A percentile compares a stretch with the other conserved stretches of the same genome.
Evolutionary conservation across 495 filamentous ascomycete species (phyloP).

Genomic region (Hyaloscypha variabilis): DNA sequence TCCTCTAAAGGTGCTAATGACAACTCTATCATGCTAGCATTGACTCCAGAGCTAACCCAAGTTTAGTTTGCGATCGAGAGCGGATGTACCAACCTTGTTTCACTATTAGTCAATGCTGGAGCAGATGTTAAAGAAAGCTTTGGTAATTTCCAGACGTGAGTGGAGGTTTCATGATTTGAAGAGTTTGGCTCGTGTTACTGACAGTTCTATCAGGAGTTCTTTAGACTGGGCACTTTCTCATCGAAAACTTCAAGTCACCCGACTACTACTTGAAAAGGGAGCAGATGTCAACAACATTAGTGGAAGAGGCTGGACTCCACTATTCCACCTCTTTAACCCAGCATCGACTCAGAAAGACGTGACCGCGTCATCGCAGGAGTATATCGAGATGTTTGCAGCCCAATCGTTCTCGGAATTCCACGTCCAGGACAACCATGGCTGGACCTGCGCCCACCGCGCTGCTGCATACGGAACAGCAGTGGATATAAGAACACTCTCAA

Average conservation of each 20-base stretch:
- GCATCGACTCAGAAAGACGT: background rate
- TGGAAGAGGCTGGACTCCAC: background rate
- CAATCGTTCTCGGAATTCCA: conserved; percentile 16
- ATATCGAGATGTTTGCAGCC: conserved; percentile 11
- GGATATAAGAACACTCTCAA: conserved; percentile 11
- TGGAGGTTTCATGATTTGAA: too few species aligned
- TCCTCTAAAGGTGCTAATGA: background rate
- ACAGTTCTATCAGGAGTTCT: too few species aligned
- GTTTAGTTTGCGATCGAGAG: conserved; percentile 11
- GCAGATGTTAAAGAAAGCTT: background rate
- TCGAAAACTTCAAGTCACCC: background rate
- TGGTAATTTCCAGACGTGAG: conserved; percentile 3
- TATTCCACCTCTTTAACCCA: background rate
- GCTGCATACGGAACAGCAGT: conserved; percentile 21
- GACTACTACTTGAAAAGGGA: background rate
- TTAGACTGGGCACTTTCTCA: background rate
- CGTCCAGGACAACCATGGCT: conserved; percentile 23
- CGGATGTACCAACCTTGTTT: background rate
- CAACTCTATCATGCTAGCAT: too few species aligned
- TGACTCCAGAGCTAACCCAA: background rate
- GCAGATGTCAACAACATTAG: conserved; percentile 7
- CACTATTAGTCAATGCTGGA: background rate
- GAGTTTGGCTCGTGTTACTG: too few species aligned
- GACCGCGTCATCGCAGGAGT: background rate
- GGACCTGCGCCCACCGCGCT: conserved; percentile 26